Evolutionary conservation across 805 yeast species (phyloP).

Genomic region (Starmerella scarabaei): DNA sequence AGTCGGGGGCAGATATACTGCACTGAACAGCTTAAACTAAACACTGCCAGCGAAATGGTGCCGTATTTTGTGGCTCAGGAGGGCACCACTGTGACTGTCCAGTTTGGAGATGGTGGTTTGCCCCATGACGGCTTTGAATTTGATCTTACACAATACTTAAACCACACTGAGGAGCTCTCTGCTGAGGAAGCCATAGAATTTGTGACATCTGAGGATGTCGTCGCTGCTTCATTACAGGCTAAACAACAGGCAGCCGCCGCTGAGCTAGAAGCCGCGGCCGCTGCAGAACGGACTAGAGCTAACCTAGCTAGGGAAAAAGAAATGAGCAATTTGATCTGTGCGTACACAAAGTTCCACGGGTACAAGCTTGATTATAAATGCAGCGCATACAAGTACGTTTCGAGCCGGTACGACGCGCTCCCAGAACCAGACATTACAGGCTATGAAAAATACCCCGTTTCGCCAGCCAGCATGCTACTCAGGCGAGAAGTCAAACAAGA

Average conservation of each 20-base stretch:
- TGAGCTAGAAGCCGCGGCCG: background rate
- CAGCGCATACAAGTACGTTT: background rate
- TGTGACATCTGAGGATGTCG: background rate
- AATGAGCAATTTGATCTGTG: background rate
- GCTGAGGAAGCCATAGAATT: background rate
- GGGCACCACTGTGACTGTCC: background rate
- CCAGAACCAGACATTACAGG: background rate
- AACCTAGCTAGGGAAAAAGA: background rate
- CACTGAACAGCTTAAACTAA: background rate
- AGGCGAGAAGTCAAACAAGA: background rate
- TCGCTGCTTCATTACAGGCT: background rate
- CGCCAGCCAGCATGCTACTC: background rate
- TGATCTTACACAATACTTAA: constrained; percentile 1
- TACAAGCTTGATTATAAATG: background rate
- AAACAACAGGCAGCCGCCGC: background rate
- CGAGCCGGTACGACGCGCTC: background rate
- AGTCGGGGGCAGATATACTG: background rate
- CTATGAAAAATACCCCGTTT: background rate
- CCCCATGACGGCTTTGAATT: constrained; percentile 8
- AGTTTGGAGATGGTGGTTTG: constrained; percentile 4
- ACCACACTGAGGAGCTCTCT: background rate
- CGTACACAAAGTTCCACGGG: constrained; percentile 5
- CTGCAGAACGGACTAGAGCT: background rate
- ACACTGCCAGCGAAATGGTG: background rate
- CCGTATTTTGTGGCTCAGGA: background rate